Base-by-base conservation (phyloP, 345 rosid genomes). In the Heritiera littoralis region DNA sequence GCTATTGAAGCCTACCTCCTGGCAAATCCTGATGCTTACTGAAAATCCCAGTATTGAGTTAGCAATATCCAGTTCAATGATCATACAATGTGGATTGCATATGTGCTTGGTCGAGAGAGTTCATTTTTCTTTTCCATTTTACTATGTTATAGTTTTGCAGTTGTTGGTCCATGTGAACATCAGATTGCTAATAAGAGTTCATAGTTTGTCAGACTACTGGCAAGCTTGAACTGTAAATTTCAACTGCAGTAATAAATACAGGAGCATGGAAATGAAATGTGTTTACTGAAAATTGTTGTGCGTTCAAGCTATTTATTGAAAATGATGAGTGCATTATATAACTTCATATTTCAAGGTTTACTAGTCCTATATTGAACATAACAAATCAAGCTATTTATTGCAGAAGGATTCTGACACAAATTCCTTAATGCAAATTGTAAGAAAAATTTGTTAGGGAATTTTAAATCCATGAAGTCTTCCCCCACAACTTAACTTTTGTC, bases 31-130 rank as follows among this genome's bases (percentile, higher is more conserved):
- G 43, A 41, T 41, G 43, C 43, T 41, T 41, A 5, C 23, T 77
- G 66, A 66, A 81, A 49, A 56, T 14, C 59, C 20, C 74, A 70
- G 35, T 70, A 9, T 58, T 20, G 12, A 58, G 63, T n/a, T 38
- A 65, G n/a, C 40, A 51, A 51, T 14, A 70, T 46, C 20, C 18
- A 70, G 12, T 70, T 48, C 56, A 45, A 45, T 20, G 38, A 46
- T n/a, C 30, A 55, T 18, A 17, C 8, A 20, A 20, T n/a, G 64
- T 23, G 64, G 64, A 59, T 8, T 59, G 13, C 64, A 41, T 3
- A 41, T 41, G 43, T 41, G 6, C 43, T 41, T 41, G 6, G 4
- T 41, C 28, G 38, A 23, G 17, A 20, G n/a, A 2, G 13, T n/a
- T 20, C 5, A 0, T 9, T 8, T 7, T 45, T 2, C 5, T 23